phyloP scores from a whole-genome alignment of 2,329 filamentous ascomycete species.

The Periglandula ipomoeae region DNA sequence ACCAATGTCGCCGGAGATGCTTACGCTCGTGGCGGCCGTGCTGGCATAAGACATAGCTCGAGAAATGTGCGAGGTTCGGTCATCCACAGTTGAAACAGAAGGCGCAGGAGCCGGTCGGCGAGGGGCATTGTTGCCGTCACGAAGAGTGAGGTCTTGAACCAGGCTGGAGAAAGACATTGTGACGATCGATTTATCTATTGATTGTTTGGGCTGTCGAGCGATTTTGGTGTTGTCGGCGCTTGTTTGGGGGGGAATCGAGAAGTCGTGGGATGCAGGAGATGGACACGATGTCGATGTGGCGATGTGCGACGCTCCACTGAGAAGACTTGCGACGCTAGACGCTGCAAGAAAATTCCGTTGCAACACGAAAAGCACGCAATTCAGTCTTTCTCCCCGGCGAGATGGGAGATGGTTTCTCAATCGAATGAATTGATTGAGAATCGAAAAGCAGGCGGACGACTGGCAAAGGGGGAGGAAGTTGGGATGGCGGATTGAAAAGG shows the following conservation, averaged over 20 bases:
- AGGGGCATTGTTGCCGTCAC: slow-evolving; percentile 37
- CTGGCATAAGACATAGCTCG: slow-evolving; percentile 57
- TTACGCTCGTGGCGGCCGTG: slow-evolving; percentile 58
- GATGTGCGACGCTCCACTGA: too few relatives aligned
- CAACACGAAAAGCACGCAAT: background rate
- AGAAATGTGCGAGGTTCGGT: slow-evolving; percentile 51
- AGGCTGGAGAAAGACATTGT: slow-evolving; percentile 60
- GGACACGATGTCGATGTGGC: background rate
- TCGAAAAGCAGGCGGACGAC: background rate
- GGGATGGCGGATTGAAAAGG: background rate
- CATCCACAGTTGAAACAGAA: slow-evolving; percentile 49
- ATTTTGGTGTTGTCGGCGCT: background rate
- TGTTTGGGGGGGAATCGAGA: background rate
- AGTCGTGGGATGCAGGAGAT: background rate
- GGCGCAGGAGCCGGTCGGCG: slow-evolving; percentile 36
- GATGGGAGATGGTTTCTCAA: background rate
- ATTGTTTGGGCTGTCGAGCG: background rate
- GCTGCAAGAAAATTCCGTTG: background rate
- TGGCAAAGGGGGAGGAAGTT: background rate
- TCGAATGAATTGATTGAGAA: background rate
- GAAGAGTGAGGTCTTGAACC: slow-evolving; percentile 54
- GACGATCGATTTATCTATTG: background rate
- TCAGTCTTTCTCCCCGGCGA: background rate
- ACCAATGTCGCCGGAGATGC: slow-evolving; percentile 65
- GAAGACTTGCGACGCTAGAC: too few relatives aligned